Conservation (phyloP, 306 rosid genomes). For the Canavalia gladiata region DNA sequence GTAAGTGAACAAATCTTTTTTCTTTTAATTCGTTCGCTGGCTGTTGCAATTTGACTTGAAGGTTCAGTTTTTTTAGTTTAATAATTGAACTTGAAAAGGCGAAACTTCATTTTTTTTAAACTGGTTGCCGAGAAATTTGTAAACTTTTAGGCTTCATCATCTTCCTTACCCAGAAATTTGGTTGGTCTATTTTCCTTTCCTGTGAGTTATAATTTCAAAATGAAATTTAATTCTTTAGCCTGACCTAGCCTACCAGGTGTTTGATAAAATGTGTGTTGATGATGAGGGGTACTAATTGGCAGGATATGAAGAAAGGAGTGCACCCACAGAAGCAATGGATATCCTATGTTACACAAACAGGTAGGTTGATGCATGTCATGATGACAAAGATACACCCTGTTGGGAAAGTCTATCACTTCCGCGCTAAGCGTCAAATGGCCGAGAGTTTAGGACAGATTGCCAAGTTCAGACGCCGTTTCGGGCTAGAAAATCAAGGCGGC, state of each 20-base stretch:
- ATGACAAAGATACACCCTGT: slow-evolving; percentile 90
- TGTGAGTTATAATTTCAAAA: neutral
- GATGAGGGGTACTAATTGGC: slow-evolving; percentile 20
- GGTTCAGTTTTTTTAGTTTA: neutral
- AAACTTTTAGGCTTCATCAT: neutral
- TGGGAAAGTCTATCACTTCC: slow-evolving; percentile 90
- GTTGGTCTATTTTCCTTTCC: neutral
- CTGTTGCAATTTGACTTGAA: neutral
- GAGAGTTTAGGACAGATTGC: slow-evolving; percentile 90
- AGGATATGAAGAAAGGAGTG: slow-evolving; percentile 85
- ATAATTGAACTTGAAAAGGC: neutral
- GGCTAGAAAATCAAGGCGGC: slow-evolving; percentile 50
- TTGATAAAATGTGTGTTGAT: slow-evolving; percentile 51
- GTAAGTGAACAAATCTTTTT: slow-evolving; percentile 15
- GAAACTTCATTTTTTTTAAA: neutral
- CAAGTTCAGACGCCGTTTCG: slow-evolving; percentile 87
- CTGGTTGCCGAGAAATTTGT: neutral
- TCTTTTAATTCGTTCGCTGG: neutral
- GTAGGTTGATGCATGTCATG: slow-evolving; percentile 87
- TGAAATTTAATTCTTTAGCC: neutral
- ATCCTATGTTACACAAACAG: slow-evolving; percentile 86
- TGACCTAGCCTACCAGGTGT: slow-evolving; percentile 41
- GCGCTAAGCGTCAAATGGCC: slow-evolving; percentile 89
- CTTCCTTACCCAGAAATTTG: neutral
- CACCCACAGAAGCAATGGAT: slow-evolving; percentile 99